Percentiles rank a stretch among this genome's conserved stretches.
These are phyloP conservation scores for Aspergillus ruber DNA, from an alignment of 2,329 filamentous ascomycete species.

Conservation along the genomic window DNA sequence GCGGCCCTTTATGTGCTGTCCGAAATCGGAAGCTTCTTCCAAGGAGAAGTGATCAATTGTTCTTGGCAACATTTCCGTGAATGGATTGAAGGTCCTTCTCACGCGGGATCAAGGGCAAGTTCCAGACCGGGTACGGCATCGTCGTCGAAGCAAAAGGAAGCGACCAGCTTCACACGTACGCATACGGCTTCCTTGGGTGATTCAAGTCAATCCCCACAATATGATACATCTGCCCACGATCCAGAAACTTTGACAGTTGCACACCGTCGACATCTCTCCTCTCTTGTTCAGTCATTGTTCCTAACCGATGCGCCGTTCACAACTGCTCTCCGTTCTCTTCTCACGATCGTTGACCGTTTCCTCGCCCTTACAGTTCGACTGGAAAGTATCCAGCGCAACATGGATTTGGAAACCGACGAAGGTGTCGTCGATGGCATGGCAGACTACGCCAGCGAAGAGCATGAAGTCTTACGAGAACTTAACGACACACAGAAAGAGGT, in stretches of 20 bases:
- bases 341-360: constrained; percentile 66
- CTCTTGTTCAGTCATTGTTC: constrained; percentile 48
- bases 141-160: constrained; percentile 17
- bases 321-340: constrained; percentile 29
- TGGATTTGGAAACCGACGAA: constrained; percentile 76
- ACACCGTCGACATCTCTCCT: constrained; percentile 68
- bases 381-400: constrained; percentile 66
- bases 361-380: constrained; percentile 70
- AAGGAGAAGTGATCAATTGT: constrained; percentile 77
- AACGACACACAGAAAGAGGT: constrained; percentile 58
- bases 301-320: constrained; percentile 38
- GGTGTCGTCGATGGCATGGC: constrained; percentile 71
- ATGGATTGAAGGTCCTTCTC: constrained; percentile 56
- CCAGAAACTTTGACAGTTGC: constrained; percentile 77
- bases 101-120: constrained; percentile 16
- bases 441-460: constrained; percentile 66
- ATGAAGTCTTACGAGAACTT: constrained; percentile 59
- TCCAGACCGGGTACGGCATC: constrained; percentile 36
- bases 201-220: constrained; percentile 5
- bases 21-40: constrained; percentile 80
- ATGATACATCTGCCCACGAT: constrained; percentile 49
- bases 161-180: constrained; percentile 1
- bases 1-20: constrained; percentile 83
- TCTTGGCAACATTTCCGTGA: constrained; percentile 72
- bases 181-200: constrained; percentile 10